These are phyloP conservation scores for Tanacetum coccineum DNA, from an alignment of 129 eudicot species.

Conservation along the genomic window DNA sequence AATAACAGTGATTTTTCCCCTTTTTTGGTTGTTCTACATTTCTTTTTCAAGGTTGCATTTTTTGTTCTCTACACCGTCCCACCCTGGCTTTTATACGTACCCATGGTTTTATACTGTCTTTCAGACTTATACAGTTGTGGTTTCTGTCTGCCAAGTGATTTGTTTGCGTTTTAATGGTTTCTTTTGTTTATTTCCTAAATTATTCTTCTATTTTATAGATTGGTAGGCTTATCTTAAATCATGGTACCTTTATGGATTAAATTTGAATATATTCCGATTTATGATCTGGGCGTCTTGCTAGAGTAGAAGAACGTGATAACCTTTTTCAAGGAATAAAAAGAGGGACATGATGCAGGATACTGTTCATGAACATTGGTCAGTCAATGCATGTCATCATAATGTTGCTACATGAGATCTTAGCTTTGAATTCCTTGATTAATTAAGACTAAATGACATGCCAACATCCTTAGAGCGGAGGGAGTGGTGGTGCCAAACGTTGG, in stretches of 20 bases:
- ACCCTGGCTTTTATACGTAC: background rate
- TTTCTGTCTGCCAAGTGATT: slow-evolving; percentile 8
- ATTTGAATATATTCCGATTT: slow-evolving; percentile 11
- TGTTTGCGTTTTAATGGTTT: background rate
- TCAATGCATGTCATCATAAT: slow-evolving; percentile 12
- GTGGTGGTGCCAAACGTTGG: too few species aligned
- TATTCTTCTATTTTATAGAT: background rate
- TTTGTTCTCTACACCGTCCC: too few species aligned
- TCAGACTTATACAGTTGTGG: background rate
- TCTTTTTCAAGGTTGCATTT: too few species aligned
- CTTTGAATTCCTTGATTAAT: background rate
- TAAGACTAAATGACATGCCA: slow-evolving; percentile 1
- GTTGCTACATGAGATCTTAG: slow-evolving; percentile 13
- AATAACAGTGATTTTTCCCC: too few species aligned
- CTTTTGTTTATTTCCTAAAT: background rate
- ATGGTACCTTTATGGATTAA: background rate
- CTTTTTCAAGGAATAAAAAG: slow-evolving; percentile 6
- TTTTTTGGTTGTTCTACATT: too few species aligned
- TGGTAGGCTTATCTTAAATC: background rate
- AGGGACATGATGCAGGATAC: background rate
- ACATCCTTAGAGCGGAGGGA: too few species aligned
- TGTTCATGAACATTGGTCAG: background rate
- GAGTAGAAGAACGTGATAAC: slow-evolving; percentile 3
- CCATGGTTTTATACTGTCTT: background rate
- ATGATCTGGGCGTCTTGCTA: background rate